Percentiles rank a stretch among this genome's conserved stretches.
Conservation (phyloP, 1,284 basidiomycete genomes). For the Trichosporon sp. region DNA sequence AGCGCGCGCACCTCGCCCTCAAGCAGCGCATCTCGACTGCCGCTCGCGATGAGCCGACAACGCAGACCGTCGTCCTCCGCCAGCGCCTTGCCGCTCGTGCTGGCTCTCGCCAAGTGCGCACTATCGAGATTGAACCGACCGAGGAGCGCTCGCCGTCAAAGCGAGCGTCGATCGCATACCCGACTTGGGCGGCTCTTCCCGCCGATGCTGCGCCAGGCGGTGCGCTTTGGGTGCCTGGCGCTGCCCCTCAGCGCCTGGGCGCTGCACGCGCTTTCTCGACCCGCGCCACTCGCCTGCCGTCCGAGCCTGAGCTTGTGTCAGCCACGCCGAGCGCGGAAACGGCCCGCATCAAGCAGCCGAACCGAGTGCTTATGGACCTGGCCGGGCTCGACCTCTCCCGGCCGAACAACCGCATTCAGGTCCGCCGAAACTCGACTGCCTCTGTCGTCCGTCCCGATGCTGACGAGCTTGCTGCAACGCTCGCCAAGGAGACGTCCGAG, state of each 20-base stretch:
- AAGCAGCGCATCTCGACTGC: constrained; percentile 15
- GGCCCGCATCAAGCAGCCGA: constrained; percentile 26
- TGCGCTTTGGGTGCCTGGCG: constrained; percentile 14
- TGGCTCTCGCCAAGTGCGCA: constrained; percentile 22
- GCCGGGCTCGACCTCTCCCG: constrained; percentile 34
- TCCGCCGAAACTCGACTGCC: constrained; percentile 31
- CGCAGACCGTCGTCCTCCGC: constrained; percentile 15
- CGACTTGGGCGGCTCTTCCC: constrained; percentile 15
- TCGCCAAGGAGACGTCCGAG: neutral
- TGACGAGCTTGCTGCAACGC: neutral
- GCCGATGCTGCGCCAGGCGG: constrained; percentile 13
- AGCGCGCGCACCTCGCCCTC: constrained; percentile 14
- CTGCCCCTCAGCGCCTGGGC: constrained; percentile 12
- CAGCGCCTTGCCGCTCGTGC: constrained; percentile 16
- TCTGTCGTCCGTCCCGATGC: constrained; percentile 18
- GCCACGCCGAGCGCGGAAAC: constrained; percentile 9
- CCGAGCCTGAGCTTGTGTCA: constrained; percentile 7
- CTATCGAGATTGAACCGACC: constrained; percentile 24
- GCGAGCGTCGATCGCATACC: constrained; percentile 16
- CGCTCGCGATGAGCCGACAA: constrained; percentile 7
- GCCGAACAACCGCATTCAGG: constrained; percentile 17
- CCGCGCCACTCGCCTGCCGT: constrained; percentile 3
- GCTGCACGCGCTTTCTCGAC: constrained; percentile 30
- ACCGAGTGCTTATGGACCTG: constrained; percentile 40
- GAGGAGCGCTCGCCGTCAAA: neutral